Percentiles rank a stretch among this genome's conserved stretches.
Evolutionary conservation across 768 basidiomycete species (phyloP).

Genomic region (Rhodotorula kratochvilovae): DNA sequence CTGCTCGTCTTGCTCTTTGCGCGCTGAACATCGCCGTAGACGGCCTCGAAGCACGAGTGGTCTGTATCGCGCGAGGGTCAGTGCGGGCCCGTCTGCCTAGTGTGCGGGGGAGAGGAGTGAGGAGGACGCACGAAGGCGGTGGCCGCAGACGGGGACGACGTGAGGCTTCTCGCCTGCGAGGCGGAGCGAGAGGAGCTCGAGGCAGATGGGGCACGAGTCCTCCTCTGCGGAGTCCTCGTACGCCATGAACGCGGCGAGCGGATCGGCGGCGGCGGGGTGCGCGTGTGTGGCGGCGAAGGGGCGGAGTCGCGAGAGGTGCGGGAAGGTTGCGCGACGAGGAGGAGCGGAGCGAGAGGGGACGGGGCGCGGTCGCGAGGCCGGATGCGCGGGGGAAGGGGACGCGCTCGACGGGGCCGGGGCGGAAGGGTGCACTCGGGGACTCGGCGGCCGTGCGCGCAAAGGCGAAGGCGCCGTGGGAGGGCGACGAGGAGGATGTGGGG

Average conservation of each 20-base stretch:
- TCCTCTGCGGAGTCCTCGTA: constrained; percentile 54
- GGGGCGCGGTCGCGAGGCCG: neutral
- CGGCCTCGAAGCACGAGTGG: constrained; percentile 91
- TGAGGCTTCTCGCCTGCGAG: constrained; percentile 95
- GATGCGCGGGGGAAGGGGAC: neutral
- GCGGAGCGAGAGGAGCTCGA: constrained; percentile 87
- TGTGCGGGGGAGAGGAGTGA: accelerated
- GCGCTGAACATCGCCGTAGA: constrained; percentile 83
- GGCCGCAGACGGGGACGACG: constrained; percentile 94
- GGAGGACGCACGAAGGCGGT: constrained; percentile 80
- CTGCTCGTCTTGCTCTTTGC: constrained; percentile 51
- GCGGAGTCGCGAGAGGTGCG: neutral
- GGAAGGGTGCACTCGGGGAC: no score
- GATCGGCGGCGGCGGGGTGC: neutral
- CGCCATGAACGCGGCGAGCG: neutral
- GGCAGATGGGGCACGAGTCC: constrained; percentile 92
- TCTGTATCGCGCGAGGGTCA: neutral
- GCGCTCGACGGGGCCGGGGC: no score
- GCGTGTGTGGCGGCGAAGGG: neutral
- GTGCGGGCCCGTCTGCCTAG: constrained; percentile 19
- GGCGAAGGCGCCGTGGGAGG: neutral
- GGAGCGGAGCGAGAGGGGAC: neutral
- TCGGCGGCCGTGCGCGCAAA: neutral
- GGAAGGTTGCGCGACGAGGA: neutral
- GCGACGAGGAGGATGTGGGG: neutral